Conservation (phyloP, 2,329 filamentous ascomycete genomes). For the Botryotinia convoluta region DNA sequence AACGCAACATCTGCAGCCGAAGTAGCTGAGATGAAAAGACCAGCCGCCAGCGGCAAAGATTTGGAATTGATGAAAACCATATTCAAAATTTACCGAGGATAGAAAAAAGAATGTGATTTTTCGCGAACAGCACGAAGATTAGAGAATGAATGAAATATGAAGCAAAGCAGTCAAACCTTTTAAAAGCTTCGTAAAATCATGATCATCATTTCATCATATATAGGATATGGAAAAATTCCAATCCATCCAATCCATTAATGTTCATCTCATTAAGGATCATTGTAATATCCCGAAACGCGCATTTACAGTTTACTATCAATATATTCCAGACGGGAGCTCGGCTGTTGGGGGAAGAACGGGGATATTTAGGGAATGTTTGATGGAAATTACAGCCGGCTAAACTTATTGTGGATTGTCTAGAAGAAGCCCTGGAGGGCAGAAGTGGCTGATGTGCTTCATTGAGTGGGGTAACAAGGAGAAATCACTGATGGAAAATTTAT, state of each 20-base stretch:
- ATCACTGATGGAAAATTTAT: background rate
- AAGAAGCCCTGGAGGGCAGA: background rate
- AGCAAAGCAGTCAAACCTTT: background rate
- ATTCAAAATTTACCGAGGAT: background rate
- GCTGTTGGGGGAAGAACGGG: background rate
- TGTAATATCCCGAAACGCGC: background rate
- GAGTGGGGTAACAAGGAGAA: background rate
- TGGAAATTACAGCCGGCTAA: background rate
- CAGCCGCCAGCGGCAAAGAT: background rate
- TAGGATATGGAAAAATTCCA: background rate
- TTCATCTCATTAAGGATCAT: background rate
- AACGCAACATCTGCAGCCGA: conserved; percentile 9
- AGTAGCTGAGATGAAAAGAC: background rate
- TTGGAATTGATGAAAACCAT: background rate
- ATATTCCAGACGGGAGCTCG: background rate
- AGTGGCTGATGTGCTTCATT: background rate
- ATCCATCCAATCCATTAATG: background rate
- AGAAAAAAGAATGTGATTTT: background rate
- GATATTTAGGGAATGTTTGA: background rate
- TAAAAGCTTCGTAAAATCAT: background rate
- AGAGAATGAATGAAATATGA: background rate
- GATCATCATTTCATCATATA: background rate
- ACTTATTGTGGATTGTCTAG: background rate
- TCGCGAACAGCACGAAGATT: background rate
- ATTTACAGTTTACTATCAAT: background rate